Evolutionary conservation across 495 filamentous ascomycete species (phyloP), one percentile per base, ranked within the genome.

Genomic region (Aspergillus panamensis): DNA sequence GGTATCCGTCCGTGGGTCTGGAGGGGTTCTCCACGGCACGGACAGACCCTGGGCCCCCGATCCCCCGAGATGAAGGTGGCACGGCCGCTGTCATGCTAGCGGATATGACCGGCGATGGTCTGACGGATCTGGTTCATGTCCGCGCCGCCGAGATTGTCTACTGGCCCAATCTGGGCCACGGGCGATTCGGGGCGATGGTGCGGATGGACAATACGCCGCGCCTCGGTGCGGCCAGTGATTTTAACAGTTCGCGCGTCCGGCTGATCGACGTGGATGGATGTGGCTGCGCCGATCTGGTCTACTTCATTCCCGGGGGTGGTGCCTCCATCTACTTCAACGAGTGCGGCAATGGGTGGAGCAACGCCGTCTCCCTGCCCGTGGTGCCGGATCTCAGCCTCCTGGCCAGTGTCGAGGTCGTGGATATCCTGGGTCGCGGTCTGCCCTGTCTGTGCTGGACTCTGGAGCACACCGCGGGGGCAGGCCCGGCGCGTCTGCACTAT

Each of bases 71-170:
- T 17, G 39, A 43, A 14, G 16, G 39, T 17, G 39, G 10, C 7
- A 43, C 39, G 6, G 39, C 39, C 7, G 39, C 39, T 17, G 33
- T 53, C 3, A 35, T 13, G 10, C 35, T 53, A 1, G 33, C 33
- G 2, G 50, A 53, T 53, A 42, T 53, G 50, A 53, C 50, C 5
- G 50, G 50, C n/a, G 50, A 53, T 53, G 50, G 50, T 1, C 31
- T 53, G 9, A 29, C 8, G n/a, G 50, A 53, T 19, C 19, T 53
- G 10, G 35, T 53, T 6, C 33, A 19, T 13, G n/a, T 53, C 5
- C 33, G 17, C 16, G 7, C 35, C 1, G 20, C 14, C 10, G 7
- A 53, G 1, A 35, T 53, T 8, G 19, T 17, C 7, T 53, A 53
- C 20, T 42, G 50, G 50, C 50, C 50, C 4, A 53, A 53, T 35